Conservation (phyloP, 2,329 filamentous ascomycete genomes). For the Hortaea sp. region DNA sequence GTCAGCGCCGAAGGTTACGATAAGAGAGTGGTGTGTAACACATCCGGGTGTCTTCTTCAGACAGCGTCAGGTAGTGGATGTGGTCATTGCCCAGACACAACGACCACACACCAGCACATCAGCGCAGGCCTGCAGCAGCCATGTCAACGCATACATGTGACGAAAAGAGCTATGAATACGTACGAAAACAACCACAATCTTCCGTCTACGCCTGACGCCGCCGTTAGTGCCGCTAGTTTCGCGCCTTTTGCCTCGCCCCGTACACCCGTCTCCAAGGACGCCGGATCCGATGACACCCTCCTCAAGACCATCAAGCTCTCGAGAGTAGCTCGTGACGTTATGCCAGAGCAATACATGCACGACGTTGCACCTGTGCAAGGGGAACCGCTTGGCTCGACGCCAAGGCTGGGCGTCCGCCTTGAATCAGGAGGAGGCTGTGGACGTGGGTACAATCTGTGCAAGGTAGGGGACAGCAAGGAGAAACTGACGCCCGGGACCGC, state of each 20-base stretch:
- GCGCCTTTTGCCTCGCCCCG: neutral
- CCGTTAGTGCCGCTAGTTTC: neutral
- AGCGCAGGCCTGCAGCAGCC: too few relatives aligned
- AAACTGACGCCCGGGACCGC: neutral
- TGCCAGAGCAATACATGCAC: neutral
- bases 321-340: neutral
- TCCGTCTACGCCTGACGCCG: neutral
- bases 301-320: neutral
- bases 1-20: conserved; percentile 19
- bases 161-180: neutral
- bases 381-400: neutral
- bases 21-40: conserved; percentile 7
- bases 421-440: too few relatives aligned
- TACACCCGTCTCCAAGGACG: neutral
- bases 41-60: neutral
- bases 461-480: neutral
- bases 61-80: neutral
- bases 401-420: neutral
- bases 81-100: neutral
- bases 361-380: neutral
- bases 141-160: too few relatives aligned
- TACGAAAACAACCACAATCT: neutral
- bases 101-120: too few relatives aligned
- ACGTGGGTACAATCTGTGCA: neutral
- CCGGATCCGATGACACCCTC: neutral